phyloP scores from a whole-genome alignment of 441 rosid genomes.

The Arabidopsis lyrata region DNA sequence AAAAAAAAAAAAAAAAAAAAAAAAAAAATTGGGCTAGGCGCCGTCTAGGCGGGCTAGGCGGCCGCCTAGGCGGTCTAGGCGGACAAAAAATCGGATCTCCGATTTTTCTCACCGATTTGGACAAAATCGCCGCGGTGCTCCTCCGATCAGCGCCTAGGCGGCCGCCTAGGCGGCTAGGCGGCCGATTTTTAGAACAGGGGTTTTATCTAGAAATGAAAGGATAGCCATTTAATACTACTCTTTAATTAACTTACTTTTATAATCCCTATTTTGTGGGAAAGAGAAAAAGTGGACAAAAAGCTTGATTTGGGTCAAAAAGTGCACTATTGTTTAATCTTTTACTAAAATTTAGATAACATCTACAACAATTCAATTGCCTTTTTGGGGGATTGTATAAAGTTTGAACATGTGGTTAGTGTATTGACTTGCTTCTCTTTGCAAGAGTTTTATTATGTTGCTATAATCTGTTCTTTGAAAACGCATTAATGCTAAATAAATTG shows the following conservation, averaged over 20 bases:
- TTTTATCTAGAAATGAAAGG: constrained; percentile 19
- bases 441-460: constrained; percentile 3
- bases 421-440: constrained; percentile 20
- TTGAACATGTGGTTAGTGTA: constrained; percentile 27
- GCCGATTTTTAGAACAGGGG: too few species aligned
- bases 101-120: too few species aligned
- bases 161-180: too few species aligned
- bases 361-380: constrained; percentile 12
- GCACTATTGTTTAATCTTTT: not conserved
- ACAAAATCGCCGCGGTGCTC: too few species aligned
- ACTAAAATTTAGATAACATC: constrained; percentile 8
- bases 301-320: constrained; percentile 44
- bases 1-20: too few species aligned
- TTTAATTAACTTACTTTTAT: not conserved
- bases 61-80: too few species aligned
- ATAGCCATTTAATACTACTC: constrained; percentile 1
- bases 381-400: constrained; percentile 31
- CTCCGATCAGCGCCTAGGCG: too few species aligned
- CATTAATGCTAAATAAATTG: not conserved
- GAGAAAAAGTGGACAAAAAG: constrained; percentile 34
- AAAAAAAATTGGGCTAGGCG: too few species aligned
- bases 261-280: constrained; percentile 31
- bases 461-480: constrained; percentile 31
- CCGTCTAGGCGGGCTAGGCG: too few species aligned
- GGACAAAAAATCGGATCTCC: too few species aligned